These are phyloP conservation scores for Microbotryum silenes-acaulis DNA, from an alignment of 1,284 basidiomycete species.

Conservation along the genomic window DNA sequence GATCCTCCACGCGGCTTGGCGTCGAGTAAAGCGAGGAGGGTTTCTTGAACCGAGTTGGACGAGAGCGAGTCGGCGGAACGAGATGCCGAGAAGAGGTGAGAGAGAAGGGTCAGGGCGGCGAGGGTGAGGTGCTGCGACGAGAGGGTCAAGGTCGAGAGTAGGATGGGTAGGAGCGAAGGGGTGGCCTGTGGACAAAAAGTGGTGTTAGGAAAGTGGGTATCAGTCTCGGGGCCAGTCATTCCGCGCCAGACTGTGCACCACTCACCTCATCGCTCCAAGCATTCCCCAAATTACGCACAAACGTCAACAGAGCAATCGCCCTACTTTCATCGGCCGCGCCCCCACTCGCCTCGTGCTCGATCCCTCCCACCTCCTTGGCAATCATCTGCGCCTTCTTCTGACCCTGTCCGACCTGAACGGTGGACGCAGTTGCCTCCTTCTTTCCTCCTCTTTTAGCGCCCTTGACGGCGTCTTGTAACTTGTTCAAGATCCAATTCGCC, in stretches of 20 bases:
- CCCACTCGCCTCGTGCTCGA: conserved; percentile 30
- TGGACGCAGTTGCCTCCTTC: conserved; percentile 49
- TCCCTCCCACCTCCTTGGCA: conserved; percentile 45
- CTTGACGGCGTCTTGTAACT: conserved; percentile 59
- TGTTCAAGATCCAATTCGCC: conserved; percentile 65
- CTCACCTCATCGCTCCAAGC: conserved; percentile 57
- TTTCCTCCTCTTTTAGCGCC: conserved; percentile 58
- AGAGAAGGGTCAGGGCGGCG: conserved; percentile 30
- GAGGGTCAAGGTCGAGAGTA: conserved; percentile 50
- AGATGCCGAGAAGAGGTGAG: conserved; percentile 31
- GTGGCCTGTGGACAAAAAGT: conserved; percentile 43
- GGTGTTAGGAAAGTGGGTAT: too few relatives aligned
- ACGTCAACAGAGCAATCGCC: conserved; percentile 71
- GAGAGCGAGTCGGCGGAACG: conserved; percentile 17
- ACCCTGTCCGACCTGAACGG: conserved; percentile 6
- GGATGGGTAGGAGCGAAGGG: conserved; percentile 56
- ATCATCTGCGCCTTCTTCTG: conserved; percentile 39
- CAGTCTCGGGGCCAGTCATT: not conserved
- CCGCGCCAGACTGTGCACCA: not conserved
- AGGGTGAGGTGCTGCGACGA: conserved; percentile 31
- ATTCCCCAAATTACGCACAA: conserved; percentile 54
- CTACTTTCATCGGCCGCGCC: conserved; percentile 53
- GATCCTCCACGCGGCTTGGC: conserved; percentile 60
- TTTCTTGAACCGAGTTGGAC: conserved; percentile 30
- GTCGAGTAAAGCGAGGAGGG: conserved; percentile 60